Conservation (phyloP, 805 yeast genomes). For the Kuraishia floccosa region DNA sequence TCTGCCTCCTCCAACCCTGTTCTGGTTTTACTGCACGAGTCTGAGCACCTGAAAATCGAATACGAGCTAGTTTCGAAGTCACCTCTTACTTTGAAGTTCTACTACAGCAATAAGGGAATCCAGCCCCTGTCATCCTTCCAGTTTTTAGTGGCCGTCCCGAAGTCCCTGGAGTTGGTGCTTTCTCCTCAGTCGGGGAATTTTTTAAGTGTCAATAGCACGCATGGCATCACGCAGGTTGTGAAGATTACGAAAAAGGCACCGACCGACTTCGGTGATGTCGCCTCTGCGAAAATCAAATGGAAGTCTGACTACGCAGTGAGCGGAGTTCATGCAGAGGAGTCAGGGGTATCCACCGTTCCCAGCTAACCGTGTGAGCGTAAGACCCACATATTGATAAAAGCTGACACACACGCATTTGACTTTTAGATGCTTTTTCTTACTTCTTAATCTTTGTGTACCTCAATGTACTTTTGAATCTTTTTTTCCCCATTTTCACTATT, state of each 20-base stretch:
- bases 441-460: too few species aligned
- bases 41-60: constrained; percentile 12
- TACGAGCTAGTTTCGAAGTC: constrained; percentile 11
- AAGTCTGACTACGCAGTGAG: constrained; percentile 44
- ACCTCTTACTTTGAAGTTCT: constrained; percentile 12
- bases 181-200: constrained; percentile 13
- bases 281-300: constrained; percentile 54
- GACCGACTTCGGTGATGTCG: constrained; percentile 6
- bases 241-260: constrained; percentile 9
- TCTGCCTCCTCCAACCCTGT: constrained; percentile 4
- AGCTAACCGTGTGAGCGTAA: too few species aligned
- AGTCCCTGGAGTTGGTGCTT: constrained; percentile 14
- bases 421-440: too few species aligned
- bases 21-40: constrained; percentile 5
- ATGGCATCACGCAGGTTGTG: constrained; percentile 14
- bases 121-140: constrained; percentile 41
- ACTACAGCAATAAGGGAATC: constrained; percentile 25
- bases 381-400: too few species aligned
- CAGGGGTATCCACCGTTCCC: constrained; percentile 34
- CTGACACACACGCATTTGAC: too few species aligned
- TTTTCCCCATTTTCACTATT: too few species aligned
- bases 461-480: too few species aligned
- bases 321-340: constrained; percentile 38
- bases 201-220: constrained; percentile 7
- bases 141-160: constrained; percentile 22